phyloP scores from a whole-genome alignment of 2,329 filamentous ascomycete species.

The Pyrenophora tritici-repentis region DNA sequence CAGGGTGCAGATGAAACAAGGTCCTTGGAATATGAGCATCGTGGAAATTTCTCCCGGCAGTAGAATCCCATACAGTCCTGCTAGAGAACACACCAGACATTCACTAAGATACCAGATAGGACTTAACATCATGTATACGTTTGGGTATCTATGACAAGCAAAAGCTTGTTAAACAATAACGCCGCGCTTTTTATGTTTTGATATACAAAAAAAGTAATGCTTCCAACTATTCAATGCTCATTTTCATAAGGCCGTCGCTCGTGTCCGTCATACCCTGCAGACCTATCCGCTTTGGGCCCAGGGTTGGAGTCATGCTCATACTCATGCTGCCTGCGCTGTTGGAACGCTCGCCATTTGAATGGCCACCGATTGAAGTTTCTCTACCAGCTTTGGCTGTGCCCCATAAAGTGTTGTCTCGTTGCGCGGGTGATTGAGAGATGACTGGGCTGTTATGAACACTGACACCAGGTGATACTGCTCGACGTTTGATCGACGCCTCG shows the following conservation, averaged over 20 bases:
- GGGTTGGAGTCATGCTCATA: constrained; percentile 49
- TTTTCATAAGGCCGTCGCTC: constrained; percentile 93
- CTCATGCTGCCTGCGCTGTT: constrained; percentile 58
- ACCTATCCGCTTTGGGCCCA: constrained; percentile 55
- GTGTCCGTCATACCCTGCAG: constrained; percentile 94
- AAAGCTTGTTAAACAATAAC: background rate
- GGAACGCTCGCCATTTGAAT: constrained; percentile 56
- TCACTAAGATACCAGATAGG: no score
- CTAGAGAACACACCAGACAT: background rate
- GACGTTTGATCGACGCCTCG: constrained; percentile 82
- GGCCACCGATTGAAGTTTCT: constrained; percentile 58
- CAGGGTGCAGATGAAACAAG: background rate
- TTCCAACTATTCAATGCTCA: constrained; percentile 79
- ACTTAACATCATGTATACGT: no score
- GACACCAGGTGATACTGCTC: constrained; percentile 89
- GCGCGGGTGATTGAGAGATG: constrained; percentile 77
- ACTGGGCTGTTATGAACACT: constrained; percentile 89
- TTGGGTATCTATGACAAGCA: constrained; percentile 21
- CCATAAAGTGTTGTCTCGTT: constrained; percentile 73
- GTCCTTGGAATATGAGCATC: background rate
- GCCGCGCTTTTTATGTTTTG: constrained; percentile 2
- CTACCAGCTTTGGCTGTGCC: constrained; percentile 69
- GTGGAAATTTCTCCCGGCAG: background rate
- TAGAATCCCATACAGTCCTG: background rate
- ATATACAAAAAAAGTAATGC: background rate